Percentiles rank a stretch among this genome's conserved stretches.
phyloP scores from a whole-genome alignment of 495 filamentous ascomycete genomes.

The Amphirosellinia nigrospora region DNA sequence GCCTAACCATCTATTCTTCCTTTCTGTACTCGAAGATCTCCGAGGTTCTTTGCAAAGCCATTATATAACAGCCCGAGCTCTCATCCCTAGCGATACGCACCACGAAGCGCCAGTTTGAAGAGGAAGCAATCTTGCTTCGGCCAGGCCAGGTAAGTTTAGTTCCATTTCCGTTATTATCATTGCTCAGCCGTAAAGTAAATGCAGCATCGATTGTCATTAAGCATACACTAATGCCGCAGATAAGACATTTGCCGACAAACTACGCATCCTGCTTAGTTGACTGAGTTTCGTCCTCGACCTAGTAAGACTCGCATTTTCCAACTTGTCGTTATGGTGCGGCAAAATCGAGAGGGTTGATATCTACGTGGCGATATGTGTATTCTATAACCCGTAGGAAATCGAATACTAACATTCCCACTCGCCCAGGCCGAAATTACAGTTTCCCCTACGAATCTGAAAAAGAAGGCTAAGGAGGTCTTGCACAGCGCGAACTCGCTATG shows the following conservation, averaged over 20 bases:
- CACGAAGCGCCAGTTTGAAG: neutral
- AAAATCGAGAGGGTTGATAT: neutral
- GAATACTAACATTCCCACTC: neutral
- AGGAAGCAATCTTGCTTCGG: neutral
- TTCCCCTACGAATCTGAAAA: neutral
- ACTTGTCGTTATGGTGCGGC: neutral
- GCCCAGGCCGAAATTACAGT: constrained; percentile 8
- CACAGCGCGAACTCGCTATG: constrained; percentile 3
- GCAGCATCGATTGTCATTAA: neutral
- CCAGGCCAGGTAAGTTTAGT: neutral
- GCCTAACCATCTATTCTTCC: neutral
- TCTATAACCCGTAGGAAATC: neutral
- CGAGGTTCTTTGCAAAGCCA: neutral
- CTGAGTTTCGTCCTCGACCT: neutral
- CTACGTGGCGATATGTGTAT: neutral
- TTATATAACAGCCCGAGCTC: neutral
- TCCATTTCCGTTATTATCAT: neutral
- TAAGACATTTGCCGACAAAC: constrained; percentile 8
- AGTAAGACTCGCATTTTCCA: constrained; percentile 11
- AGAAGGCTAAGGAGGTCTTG: neutral
- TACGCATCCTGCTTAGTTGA: neutral
- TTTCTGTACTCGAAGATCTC: neutral
- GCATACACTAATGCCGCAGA: neutral
- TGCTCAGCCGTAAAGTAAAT: neutral
- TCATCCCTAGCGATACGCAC: neutral